A percentile compares a stretch with the other conserved stretches of the same genome.
Evolutionary conservation across 495 filamentous ascomycete species (phyloP).

Genomic region (Penicillium malachiteum): DNA sequence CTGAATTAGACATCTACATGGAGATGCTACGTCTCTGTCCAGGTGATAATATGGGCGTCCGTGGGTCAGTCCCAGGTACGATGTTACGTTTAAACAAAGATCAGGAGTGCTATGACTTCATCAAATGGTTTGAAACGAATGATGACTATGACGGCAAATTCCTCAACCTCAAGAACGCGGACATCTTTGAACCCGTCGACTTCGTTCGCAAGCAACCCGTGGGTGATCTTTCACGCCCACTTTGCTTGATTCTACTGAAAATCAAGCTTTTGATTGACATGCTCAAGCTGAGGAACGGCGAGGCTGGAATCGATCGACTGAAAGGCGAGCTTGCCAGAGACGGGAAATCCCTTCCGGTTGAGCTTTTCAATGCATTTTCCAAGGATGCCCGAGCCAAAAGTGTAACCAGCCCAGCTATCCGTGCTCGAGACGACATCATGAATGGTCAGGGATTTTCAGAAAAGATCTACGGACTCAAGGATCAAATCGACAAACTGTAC

Average conservation of each 20-base stretch:
- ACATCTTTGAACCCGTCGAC: slow-evolving; percentile 23
- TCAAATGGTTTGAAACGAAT: slow-evolving; percentile 44
- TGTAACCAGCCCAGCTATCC: not conserved
- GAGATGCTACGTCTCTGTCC: slow-evolving; percentile 42
- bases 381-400: not conserved
- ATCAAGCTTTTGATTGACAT: slow-evolving; percentile 7
- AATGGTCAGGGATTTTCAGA: not conserved
- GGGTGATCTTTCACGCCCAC: not conserved
- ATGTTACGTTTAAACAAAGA: slow-evolving; percentile 49
- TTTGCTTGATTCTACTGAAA: slow-evolving; percentile 10
- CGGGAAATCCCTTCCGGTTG: not conserved
- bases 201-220: not conserved
- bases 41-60: slow-evolving; percentile 46
- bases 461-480: not conserved
- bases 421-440: not conserved
- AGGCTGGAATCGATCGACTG: not conserved
- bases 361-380: not conserved
- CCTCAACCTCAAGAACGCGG: slow-evolving; percentile 27
- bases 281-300: not conserved
- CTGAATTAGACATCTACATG: slow-evolving; percentile 32
- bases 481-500: slow-evolving; percentile 2
- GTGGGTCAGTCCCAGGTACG: slow-evolving; percentile 38
- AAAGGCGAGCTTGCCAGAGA: not conserved
- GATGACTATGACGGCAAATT: slow-evolving; percentile 7
- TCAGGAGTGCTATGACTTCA: slow-evolving; percentile 56